Evolutionary conservation across 108 stramenopile genomes (phyloP).

Genomic region (Cyclotella distinguenda): DNA sequence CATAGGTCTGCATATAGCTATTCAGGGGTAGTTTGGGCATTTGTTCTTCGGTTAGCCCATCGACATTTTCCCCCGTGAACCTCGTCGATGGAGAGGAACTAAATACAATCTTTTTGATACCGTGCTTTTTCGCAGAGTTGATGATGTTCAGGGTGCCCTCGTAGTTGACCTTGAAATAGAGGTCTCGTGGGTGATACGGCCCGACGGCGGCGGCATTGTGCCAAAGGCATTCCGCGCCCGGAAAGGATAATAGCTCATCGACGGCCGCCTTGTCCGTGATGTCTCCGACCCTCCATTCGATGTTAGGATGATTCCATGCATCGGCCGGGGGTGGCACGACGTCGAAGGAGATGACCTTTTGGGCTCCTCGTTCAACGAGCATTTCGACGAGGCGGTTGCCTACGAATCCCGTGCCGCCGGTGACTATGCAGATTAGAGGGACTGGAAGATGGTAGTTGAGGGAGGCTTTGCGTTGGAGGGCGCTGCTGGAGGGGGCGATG

Average conservation of each 20-base stretch:
- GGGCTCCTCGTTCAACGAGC: conserved; percentile 92
- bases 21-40: conserved; percentile 60
- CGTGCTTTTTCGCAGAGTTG: conserved; percentile 72
- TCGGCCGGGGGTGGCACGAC: conserved; percentile 66
- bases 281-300: conserved; percentile 73
- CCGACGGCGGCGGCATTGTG: conserved; percentile 98
- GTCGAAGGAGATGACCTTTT: conserved; percentile 93
- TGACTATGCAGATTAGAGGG: conserved; percentile 67
- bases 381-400: conserved; percentile 97
- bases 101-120: conserved; percentile 88
- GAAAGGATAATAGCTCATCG: conserved; percentile 63
- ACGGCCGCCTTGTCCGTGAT: conserved; percentile 78
- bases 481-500: conserved; percentile 33
- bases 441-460: conserved; percentile 26
- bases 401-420: conserved; percentile 94
- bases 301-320: conserved; percentile 60
- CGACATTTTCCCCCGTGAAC: conserved; percentile 93
- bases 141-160: conserved; percentile 85
- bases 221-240: conserved; percentile 84
- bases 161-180: conserved; percentile 89
- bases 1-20: conserved; percentile 85
- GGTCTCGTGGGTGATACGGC: conserved; percentile 82
- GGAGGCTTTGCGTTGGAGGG: conserved; percentile 39
- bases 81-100: conserved; percentile 93
- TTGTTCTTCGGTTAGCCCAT: conserved; percentile 76